Evolutionary conservation across 2,329 filamentous ascomycete species (phyloP).

Genomic region (Didymella exigua): DNA sequence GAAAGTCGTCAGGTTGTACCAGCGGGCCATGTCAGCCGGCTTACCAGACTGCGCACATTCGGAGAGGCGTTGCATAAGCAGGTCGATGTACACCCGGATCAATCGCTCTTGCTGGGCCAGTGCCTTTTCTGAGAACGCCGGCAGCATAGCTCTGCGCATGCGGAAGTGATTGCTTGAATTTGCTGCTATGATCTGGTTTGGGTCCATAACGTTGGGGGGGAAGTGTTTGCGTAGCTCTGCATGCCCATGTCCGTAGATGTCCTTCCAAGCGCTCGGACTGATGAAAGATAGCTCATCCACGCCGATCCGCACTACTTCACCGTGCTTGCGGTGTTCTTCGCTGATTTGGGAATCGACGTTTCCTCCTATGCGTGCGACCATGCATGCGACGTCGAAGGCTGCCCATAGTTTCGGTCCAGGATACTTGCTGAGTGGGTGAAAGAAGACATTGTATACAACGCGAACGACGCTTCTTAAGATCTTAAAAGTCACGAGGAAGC

Average conservation of each 20-base stretch:
- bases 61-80: conserved; percentile 13
- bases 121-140: conserved; percentile 35
- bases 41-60: background rate
- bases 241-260: conserved; percentile 37
- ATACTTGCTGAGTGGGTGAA: conserved; percentile 52
- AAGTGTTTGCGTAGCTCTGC: conserved; percentile 23
- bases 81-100: conserved; percentile 19
- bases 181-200: conserved; percentile 40
- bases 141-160: conserved; percentile 47
- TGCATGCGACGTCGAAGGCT: conserved; percentile 44
- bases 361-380: conserved; percentile 33
- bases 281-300: conserved; percentile 52
- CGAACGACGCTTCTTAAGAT: background rate
- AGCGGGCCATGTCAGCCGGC: conserved; percentile 17
- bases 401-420: conserved; percentile 51
- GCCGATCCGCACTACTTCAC: conserved; percentile 49
- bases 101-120: conserved; percentile 21
- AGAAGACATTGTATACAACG: conserved; percentile 17
- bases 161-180: conserved; percentile 47
- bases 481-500: background rate
- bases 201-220: conserved; percentile 33
- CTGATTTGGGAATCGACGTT: conserved; percentile 21
- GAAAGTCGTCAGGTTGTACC: conserved; percentile 33
- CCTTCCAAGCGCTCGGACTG: conserved; percentile 44
- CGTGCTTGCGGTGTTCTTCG: conserved; percentile 49